Percentiles rank a stretch among this genome's conserved stretches.
Evolutionary conservation across 768 basidiomycete genomes (phyloP).

Genomic region (Nevesoporus exiguus): DNA sequence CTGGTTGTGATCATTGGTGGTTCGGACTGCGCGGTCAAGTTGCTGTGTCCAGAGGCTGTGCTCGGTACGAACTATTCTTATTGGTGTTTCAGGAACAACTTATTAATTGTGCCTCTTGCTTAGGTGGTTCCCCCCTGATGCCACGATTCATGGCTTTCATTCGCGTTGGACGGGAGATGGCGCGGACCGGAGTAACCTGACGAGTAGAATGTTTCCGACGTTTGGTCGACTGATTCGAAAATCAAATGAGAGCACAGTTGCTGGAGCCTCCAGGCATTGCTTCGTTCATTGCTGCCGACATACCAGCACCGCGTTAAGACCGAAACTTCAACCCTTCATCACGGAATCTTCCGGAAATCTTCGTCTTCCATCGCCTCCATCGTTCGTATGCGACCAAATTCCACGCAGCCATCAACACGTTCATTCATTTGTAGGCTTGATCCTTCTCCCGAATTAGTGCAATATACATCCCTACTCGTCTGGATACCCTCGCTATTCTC

Average conservation of each 20-base stretch:
- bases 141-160: not conserved
- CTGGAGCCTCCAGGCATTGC: not conserved
- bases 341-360: not conserved
- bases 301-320: not conserved
- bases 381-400: not conserved
- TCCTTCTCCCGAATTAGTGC: not conserved
- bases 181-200: conserved; percentile 8
- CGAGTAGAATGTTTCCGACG: conserved; percentile 7
- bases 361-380: not conserved
- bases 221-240: conserved; percentile 1
- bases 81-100: not conserved
- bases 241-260: not conserved
- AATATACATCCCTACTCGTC: not conserved
- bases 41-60: not conserved
- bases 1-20: conserved; percentile 2
- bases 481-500: conserved; percentile 5
- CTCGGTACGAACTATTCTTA: conserved; percentile 14
- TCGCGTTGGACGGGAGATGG: not conserved
- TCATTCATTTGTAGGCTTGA: not conserved
- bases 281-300: not conserved
- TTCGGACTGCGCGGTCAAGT: not conserved
- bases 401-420: not conserved
- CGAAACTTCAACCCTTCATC: not conserved
- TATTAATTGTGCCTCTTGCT: conserved; percentile 3
- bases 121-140: conserved; percentile 4